phyloP scores from a whole-genome alignment of 345 rosid species.

The Syzygium aqueum region DNA sequence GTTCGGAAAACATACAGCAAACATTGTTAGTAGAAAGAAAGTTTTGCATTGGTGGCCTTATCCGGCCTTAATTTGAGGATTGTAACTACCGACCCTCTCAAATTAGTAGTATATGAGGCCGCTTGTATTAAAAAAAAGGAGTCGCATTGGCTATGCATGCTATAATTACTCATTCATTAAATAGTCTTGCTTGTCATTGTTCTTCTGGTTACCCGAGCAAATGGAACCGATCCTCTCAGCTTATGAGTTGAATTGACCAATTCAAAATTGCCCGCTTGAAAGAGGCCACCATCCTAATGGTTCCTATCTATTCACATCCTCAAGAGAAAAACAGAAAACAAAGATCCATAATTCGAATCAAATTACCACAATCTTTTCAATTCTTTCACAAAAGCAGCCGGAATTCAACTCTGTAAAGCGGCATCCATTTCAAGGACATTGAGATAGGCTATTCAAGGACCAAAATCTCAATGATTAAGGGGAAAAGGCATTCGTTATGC shows the following conservation, averaged over 20 bases:
- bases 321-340: not conserved
- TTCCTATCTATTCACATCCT: not conserved
- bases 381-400: not conserved
- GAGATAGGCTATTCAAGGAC: not conserved
- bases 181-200: too few species aligned
- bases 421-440: not conserved
- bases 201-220: too few species aligned
- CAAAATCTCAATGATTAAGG: not conserved
- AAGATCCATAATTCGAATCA: not conserved
- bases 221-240: too few species aligned
- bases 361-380: too few species aligned
- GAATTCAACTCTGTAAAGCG: not conserved
- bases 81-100: not conserved
- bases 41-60: not conserved
- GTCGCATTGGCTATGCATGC: too few species aligned
- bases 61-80: not conserved
- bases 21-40: not conserved
- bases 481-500: not conserved
- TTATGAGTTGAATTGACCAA: not conserved
- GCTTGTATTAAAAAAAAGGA: too few species aligned
- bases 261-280: not conserved
- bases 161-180: too few species aligned
- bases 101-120: not conserved
- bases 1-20: not conserved
- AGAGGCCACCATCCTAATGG: not conserved